A percentile compares a stretch with the other conserved stretches of the same genome.
Evolutionary conservation across 441 rosid species (phyloP).

Genomic region (Erysimum cheiri): DNA sequence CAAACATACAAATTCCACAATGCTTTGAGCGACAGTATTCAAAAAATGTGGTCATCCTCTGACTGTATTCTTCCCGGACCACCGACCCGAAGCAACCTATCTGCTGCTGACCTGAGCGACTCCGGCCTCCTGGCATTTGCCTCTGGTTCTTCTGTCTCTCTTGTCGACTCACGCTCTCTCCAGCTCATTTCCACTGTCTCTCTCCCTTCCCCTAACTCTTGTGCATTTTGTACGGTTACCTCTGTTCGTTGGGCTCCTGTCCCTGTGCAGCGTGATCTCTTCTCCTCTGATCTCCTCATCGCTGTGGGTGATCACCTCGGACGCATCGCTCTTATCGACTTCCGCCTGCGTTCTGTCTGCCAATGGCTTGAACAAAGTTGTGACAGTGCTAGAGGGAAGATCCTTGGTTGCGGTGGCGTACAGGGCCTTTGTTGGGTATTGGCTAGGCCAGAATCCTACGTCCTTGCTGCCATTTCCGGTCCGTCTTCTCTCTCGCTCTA

Average conservation of each 20-base stretch:
- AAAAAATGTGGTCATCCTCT: slow-evolving; percentile 26
- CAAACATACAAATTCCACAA: slow-evolving; percentile 12
- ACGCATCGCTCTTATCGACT: slow-evolving; percentile 72
- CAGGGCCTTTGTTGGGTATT: slow-evolving; percentile 85
- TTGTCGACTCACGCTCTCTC: slow-evolving; percentile 74
- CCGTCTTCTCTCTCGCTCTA: slow-evolving; percentile 64
- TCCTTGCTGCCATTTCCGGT: slow-evolving; percentile 73
- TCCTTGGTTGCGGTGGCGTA: slow-evolving; percentile 47
- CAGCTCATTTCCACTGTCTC: slow-evolving; percentile 77
- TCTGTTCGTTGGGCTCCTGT: slow-evolving; percentile 77
- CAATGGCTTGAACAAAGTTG: slow-evolving; percentile 67
- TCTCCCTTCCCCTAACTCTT: slow-evolving; percentile 61
- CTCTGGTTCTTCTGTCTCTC: slow-evolving; percentile 73
- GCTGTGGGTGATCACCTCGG: slow-evolving; percentile 86
- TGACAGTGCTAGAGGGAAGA: slow-evolving; percentile 47
- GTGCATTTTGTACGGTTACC: slow-evolving; percentile 54
- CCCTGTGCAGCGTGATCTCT: slow-evolving; percentile 61
- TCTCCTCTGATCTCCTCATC: slow-evolving; percentile 71
- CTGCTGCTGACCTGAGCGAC: slow-evolving; percentile 69
- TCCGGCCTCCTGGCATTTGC: slow-evolving; percentile 81
- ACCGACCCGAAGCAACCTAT: slow-evolving; percentile 78
- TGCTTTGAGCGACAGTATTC: background rate
- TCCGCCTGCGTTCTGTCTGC: slow-evolving; percentile 57
- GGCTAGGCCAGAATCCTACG: slow-evolving; percentile 53
- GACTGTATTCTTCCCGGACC: slow-evolving; percentile 85